Evolutionary conservation across 768 basidiomycete genomes (phyloP).

Genomic region (Mrakia hoshinonis): DNA sequence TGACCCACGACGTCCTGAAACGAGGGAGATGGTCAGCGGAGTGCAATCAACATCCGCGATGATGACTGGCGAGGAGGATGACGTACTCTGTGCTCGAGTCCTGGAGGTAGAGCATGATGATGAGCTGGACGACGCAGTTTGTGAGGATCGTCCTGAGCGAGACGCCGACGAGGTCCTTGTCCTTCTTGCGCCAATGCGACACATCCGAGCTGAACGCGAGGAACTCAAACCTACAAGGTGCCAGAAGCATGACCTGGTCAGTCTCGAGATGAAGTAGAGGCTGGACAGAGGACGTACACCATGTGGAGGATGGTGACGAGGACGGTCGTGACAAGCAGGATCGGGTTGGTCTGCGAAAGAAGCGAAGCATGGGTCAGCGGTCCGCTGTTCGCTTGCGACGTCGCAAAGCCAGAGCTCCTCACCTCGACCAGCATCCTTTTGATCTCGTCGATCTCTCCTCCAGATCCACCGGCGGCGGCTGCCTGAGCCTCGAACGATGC

Average conservation of each 20-base stretch:
- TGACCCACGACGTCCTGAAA: slow-evolving; percentile 79
- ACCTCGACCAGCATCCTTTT: slow-evolving; percentile 75
- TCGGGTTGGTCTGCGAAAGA: slow-evolving; percentile 49
- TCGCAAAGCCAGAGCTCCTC: slow-evolving; percentile 16
- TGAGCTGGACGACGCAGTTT: slow-evolving; percentile 73
- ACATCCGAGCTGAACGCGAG: slow-evolving; percentile 92
- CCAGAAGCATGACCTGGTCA: too few relatives aligned
- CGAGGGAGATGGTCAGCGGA: too few relatives aligned
- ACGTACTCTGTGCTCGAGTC: slow-evolving; percentile 73
- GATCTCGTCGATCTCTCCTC: slow-evolving; percentile 65
- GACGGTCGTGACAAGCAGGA: slow-evolving; percentile 74
- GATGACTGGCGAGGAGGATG: too few relatives aligned
- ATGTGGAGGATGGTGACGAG: slow-evolving; percentile 79
- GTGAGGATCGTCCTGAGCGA: slow-evolving; percentile 79
- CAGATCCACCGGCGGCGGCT: slow-evolving; percentile 24
- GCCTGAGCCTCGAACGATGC: slow-evolving; percentile 25
- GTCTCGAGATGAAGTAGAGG: too few relatives aligned
- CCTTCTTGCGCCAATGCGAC: slow-evolving; percentile 86
- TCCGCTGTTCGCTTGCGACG: too few relatives aligned
- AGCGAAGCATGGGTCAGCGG: too few relatives aligned
- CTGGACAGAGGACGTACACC: slow-evolving; percentile 46
- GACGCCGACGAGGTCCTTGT: slow-evolving; percentile 83
- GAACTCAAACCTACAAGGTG: slow-evolving; percentile 54
- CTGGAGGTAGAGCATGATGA: slow-evolving; percentile 85
- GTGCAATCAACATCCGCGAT: too few relatives aligned